phyloP scores from a whole-genome alignment of 2,329 filamentous ascomycete genomes.

The Allantophomopsis lycopodina region DNA sequence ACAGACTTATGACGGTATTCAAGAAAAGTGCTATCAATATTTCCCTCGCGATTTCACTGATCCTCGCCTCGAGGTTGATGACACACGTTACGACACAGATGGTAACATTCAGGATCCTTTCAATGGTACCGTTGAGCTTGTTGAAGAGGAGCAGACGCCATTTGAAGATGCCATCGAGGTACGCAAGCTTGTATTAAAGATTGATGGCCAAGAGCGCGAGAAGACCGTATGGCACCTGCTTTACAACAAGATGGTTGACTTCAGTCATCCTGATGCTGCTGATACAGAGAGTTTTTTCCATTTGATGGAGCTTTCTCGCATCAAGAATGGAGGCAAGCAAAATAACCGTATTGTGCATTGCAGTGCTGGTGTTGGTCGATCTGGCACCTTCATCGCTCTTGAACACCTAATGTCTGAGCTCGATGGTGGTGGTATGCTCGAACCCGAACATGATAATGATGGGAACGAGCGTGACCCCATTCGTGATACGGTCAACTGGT shows the following conservation, averaged over 20 bases:
- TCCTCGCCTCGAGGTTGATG: slow-evolving; percentile 40
- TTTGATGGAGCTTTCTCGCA: slow-evolving; percentile 53
- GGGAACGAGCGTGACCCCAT: slow-evolving; percentile 45
- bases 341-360: slow-evolving; percentile 77
- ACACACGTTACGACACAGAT: slow-evolving; percentile 49
- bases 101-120: slow-evolving; percentile 27
- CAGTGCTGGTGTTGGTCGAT: slow-evolving; percentile 86
- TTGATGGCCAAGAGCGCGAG: slow-evolving; percentile 27
- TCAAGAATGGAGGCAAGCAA: slow-evolving; percentile 35
- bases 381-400: slow-evolving; percentile 91
- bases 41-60: slow-evolving; percentile 51
- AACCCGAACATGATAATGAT: slow-evolving; percentile 2
- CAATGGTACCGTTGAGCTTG: slow-evolving; percentile 52
- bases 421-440: slow-evolving; percentile 53
- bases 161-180: slow-evolving; percentile 57
- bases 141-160: slow-evolving; percentile 27
- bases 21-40: slow-evolving; percentile 82
- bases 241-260: slow-evolving; percentile 84
- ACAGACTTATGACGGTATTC: slow-evolving; percentile 63
- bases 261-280: slow-evolving; percentile 60
- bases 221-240: slow-evolving; percentile 72
- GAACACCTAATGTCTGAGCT: slow-evolving; percentile 81
- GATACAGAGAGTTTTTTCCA: slow-evolving; percentile 56
- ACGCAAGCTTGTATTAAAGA: slow-evolving; percentile 52
- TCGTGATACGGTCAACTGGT: slow-evolving; percentile 61